Base-by-base conservation (phyloP, 2,329 filamentous ascomycete species). In the Penicillium italicum region DNA sequence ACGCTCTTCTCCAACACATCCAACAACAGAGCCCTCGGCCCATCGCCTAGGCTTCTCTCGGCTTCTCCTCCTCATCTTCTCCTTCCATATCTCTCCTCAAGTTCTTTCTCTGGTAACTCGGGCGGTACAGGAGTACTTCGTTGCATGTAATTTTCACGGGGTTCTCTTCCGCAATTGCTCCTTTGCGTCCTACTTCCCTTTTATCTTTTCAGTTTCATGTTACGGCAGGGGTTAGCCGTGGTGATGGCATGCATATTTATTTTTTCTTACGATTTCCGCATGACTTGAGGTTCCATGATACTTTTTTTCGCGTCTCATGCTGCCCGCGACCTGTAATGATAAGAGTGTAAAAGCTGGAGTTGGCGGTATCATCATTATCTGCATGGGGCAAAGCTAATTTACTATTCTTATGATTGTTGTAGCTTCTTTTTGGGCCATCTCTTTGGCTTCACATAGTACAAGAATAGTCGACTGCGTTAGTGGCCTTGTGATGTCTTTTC, bases 1-100 rank as follows among this genome's bases (percentile, higher is more conserved):
- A 77, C 63, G 74, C 74, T 43, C 72, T 77, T 56, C 70, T 76
- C 51, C 74, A 75, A 58, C 75, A 77, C 54, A 77, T 77, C 51
- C 75, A 77, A 57, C 74, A 77, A 56, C 75, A 77, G 64, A 81
- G 79, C 69, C 79, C 79, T 45, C 69, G 74, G 51, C 68, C 70
- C 30, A 58, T 73, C 44, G 56, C 71, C 40, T 73, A 69, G 60
- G 59, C 44, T 31, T 33, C 28, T 50, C 60, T 58, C 49, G 59
- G 47, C 44, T 51, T 47, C 53, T 56, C 43, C 45, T 33, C 47
- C 18, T 41, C 50, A 52, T 52, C 43, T 53, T 47, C 51, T 58
- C 41, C 49, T 33, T 45, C 31, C 38, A 41, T 47, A 37, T 47
- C 51, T 50, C 37, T 47, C 51, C 43, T 58, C 49, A 45, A 48